Conservation (phyloP, 768 basidiomycete species). For the Pleurotus cornucopiae region DNA sequence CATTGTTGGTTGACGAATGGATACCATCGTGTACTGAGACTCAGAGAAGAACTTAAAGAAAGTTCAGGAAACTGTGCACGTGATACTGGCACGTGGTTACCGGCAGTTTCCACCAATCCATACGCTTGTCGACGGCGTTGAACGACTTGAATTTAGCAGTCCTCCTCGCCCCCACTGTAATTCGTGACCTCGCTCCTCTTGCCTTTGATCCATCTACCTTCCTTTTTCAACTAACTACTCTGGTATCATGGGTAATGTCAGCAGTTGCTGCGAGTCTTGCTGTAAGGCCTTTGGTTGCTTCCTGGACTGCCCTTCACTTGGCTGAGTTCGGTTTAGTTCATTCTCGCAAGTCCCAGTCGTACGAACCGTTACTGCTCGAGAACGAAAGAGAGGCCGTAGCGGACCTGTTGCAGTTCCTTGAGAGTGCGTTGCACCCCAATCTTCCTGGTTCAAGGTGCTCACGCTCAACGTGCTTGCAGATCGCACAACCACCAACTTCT, state of each 20-base stretch:
- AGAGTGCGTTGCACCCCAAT: constrained; percentile 60
- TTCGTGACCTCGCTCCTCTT: not conserved
- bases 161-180: not conserved
- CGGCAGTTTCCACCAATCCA: constrained; percentile 8
- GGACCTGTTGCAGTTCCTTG: constrained; percentile 93
- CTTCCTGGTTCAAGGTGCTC: not conserved
- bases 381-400: constrained; percentile 98
- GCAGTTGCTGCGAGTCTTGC: constrained; percentile 82
- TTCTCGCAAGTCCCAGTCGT: constrained; percentile 80
- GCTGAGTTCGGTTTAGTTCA: constrained; percentile 45
- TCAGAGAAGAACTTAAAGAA: no score
- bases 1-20: no score
- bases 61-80: not conserved
- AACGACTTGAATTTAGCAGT: not conserved
- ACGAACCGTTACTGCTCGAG: constrained; percentile 83
- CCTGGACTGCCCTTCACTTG: constrained; percentile 17
- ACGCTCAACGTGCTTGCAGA: constrained; percentile 44
- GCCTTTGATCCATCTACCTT: constrained; percentile 5
- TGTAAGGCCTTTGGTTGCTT: constrained; percentile 42
- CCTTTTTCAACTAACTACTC: not conserved
- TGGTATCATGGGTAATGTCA: constrained; percentile 62
- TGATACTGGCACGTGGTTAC: not conserved
- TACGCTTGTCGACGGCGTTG: not conserved
- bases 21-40: no score
- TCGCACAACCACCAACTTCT: constrained; percentile 98